Percentiles rank a stretch among this genome's conserved stretches.
phyloP scores from a whole-genome alignment of 192 early-diverging fungal genomes.

The Gryganskiella cystojenkinii region DNA sequence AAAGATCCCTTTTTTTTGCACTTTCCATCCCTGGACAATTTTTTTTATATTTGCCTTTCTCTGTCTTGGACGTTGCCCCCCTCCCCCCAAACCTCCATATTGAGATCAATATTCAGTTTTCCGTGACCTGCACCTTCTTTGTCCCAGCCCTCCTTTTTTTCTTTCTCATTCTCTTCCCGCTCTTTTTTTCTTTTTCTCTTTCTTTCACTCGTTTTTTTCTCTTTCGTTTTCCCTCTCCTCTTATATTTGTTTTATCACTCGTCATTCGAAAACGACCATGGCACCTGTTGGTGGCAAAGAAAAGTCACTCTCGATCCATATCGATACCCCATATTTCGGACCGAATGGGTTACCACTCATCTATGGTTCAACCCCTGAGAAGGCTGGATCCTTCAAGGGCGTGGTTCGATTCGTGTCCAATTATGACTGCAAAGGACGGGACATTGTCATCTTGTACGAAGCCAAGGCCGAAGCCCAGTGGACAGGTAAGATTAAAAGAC shows the following conservation, averaged over 20 bases:
- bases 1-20: background rate
- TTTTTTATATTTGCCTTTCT: no score
- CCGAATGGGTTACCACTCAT: constrained; percentile 35
- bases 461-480: constrained; percentile 40
- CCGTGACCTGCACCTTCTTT: no score
- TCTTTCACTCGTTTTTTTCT: background rate
- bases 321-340: constrained; percentile 32
- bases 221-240: background rate
- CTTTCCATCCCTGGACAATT: background rate
- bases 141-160: constrained; percentile 9
- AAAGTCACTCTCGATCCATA: constrained; percentile 36
- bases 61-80: background rate
- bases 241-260: background rate
- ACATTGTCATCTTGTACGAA: constrained; percentile 48
- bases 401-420: constrained; percentile 28
- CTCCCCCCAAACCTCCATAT: background rate
- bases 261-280: background rate
- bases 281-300: constrained; percentile 6
- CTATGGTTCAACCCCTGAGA: constrained; percentile 46
- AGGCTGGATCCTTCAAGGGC: constrained; percentile 31
- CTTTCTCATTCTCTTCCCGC: background rate
- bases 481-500: constrained; percentile 20
- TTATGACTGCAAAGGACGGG: constrained; percentile 36
- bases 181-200: background rate
- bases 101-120: background rate